phyloP scores from a whole-genome alignment of 805 yeast genomes.

The Starmera amethionina region DNA sequence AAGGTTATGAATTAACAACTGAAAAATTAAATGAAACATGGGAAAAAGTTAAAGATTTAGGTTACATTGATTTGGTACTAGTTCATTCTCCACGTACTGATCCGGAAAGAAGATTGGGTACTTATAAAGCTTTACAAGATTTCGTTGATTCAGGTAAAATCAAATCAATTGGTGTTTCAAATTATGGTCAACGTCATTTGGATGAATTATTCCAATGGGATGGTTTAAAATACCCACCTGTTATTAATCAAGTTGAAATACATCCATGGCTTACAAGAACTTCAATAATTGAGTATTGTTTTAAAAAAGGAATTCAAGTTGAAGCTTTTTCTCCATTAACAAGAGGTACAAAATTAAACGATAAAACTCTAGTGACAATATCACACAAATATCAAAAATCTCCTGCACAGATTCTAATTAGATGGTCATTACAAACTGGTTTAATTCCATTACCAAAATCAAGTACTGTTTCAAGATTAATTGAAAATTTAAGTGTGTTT shows the following conservation, averaged over 20 bases:
- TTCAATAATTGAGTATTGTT: slow-evolving; percentile 53
- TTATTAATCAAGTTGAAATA: slow-evolving; percentile 70
- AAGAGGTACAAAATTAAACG: slow-evolving; percentile 47
- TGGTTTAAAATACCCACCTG: slow-evolving; percentile 45
- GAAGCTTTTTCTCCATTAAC: slow-evolving; percentile 79
- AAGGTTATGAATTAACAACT: slow-evolving; percentile 48
- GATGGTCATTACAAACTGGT: slow-evolving; percentile 70
- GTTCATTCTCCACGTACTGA: slow-evolving; percentile 57
- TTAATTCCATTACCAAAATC: slow-evolving; percentile 67
- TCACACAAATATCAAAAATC: slow-evolving; percentile 40
- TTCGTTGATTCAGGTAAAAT: slow-evolving; percentile 49
- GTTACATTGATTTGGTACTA: slow-evolving; percentile 64
- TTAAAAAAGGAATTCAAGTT: slow-evolving; percentile 42
- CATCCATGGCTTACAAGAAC: slow-evolving; percentile 75
- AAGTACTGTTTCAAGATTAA: slow-evolving; percentile 38
- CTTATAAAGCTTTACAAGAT: slow-evolving; percentile 71
- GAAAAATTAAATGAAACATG: slow-evolving; percentile 48
- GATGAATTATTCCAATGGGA: slow-evolving; percentile 53
- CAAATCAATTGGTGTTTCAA: slow-evolving; percentile 70
- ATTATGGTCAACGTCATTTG: slow-evolving; percentile 51
- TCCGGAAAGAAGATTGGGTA: slow-evolving; percentile 38
- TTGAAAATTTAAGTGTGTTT: slow-evolving; percentile 44
- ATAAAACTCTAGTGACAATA: slow-evolving; percentile 40
- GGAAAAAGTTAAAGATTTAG: slow-evolving; percentile 37
- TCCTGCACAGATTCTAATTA: slow-evolving; percentile 53